Conservation (phyloP, 2,329 filamentous ascomycete species). For the Pyrenophora tritici-repentis region DNA sequence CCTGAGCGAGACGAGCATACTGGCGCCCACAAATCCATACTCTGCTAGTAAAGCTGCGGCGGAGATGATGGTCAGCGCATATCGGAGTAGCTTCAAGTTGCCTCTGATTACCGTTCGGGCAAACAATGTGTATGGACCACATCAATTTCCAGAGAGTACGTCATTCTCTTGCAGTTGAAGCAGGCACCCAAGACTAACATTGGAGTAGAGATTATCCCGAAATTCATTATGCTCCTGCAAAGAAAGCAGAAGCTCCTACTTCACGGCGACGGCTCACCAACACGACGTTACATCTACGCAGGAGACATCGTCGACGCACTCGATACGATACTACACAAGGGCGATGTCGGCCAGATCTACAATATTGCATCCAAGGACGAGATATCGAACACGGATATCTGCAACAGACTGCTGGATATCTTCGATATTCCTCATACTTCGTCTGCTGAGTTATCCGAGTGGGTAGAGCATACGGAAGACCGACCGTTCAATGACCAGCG, state of each 20-base stretch:
- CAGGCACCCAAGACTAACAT: slow-evolving; percentile 13
- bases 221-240: slow-evolving; percentile 75
- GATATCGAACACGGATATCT: slow-evolving; percentile 74
- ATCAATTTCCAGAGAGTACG: slow-evolving; percentile 83
- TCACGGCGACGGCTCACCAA: slow-evolving; percentile 76
- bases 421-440: slow-evolving; percentile 57
- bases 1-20: slow-evolving; percentile 71
- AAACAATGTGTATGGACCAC: slow-evolving; percentile 85
- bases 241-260: slow-evolving; percentile 69
- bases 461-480: slow-evolving; percentile 77
- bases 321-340: slow-evolving; percentile 81
- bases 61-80: slow-evolving; percentile 87
- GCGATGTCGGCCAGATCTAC: slow-evolving; percentile 75
- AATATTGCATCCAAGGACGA: slow-evolving; percentile 81
- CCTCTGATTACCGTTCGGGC: slow-evolving; percentile 79
- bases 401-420: slow-evolving; percentile 65
- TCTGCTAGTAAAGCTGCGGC: slow-evolving; percentile 80
- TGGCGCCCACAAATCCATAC: slow-evolving; percentile 82
- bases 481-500: slow-evolving; percentile 63
- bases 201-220: slow-evolving; percentile 76
- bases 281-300: slow-evolving; percentile 76
- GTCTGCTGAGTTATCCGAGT: slow-evolving; percentile 60
- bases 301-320: slow-evolving; percentile 81
- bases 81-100: slow-evolving; percentile 80
- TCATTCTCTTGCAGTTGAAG: slow-evolving; percentile 1